These are phyloP conservation scores for Sporothrix sp. DNA, from an alignment of 2,329 filamentous ascomycete species.

Conservation along the genomic window DNA sequence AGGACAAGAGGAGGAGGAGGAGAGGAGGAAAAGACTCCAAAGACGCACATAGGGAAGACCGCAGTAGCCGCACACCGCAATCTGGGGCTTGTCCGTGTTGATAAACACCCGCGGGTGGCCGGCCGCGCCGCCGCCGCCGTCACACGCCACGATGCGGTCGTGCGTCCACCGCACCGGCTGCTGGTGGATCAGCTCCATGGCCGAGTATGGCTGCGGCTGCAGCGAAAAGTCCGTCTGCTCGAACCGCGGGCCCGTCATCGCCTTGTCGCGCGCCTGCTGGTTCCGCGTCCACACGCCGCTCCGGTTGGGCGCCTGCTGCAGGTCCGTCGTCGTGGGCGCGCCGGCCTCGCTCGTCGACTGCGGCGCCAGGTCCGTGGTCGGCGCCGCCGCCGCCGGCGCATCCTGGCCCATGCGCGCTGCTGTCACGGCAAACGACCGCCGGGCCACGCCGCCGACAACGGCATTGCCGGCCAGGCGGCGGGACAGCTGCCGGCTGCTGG, in stretches of 20 bases:
- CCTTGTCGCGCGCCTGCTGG: slow-evolving; percentile 69
- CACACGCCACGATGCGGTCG: slow-evolving; percentile 70
- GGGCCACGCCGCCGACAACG: slow-evolving; percentile 19
- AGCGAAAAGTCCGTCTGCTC: slow-evolving; percentile 91
- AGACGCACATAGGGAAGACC: slow-evolving; percentile 77
- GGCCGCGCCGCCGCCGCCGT: slow-evolving; percentile 81
- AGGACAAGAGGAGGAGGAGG: not conserved
- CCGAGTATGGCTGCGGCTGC: slow-evolving; percentile 79
- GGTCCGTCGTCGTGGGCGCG: slow-evolving; percentile 3
- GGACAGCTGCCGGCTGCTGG: slow-evolving; percentile 32
- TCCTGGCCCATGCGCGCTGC: slow-evolving; percentile 40
- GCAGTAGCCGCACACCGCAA: slow-evolving; percentile 80
- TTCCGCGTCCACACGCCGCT: slow-evolving; percentile 70
- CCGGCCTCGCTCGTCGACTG: slow-evolving; percentile 30
- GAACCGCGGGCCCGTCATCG: slow-evolving; percentile 90
- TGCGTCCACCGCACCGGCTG: slow-evolving; percentile 91
- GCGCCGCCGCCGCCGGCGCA: slow-evolving; percentile 28
- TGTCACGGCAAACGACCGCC: slow-evolving; percentile 40
- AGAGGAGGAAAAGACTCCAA: not conserved
- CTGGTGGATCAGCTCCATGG: slow-evolving; percentile 93
- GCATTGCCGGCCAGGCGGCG: slow-evolving; percentile 26
- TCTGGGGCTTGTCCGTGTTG: slow-evolving; percentile 96
- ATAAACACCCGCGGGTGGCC: slow-evolving; percentile 94
- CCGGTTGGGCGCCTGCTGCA: slow-evolving; percentile 80
- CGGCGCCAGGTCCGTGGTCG: slow-evolving; percentile 30